Percentiles rank a stretch among this genome's conserved stretches.
These are phyloP conservation scores for Acorus gramineus DNA, from an alignment of 106 monocot species.

Conservation along the genomic window DNA sequence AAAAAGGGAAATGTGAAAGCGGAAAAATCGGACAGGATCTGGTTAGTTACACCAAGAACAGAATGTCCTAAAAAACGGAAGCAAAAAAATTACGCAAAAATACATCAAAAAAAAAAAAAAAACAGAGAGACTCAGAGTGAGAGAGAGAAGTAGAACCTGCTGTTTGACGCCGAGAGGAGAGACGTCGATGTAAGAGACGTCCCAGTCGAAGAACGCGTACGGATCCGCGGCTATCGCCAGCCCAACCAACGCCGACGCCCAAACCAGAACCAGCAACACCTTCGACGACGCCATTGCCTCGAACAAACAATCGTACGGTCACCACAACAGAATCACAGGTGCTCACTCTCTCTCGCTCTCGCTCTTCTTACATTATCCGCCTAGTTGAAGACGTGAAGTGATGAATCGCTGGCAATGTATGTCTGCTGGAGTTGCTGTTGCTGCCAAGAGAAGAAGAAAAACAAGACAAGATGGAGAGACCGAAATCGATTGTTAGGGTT, in stretches of 20 bases:
- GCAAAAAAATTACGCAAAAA: not conserved
- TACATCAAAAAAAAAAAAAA: not conserved
- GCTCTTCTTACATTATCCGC: too few relatives aligned
- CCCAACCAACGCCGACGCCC: constrained; percentile 10
- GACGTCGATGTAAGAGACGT: constrained; percentile 57
- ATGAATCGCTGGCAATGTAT: too few relatives aligned
- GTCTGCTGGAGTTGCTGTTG: too few relatives aligned
- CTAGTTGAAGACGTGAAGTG: too few relatives aligned
- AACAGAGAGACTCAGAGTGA: not conserved
- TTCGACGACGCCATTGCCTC: not conserved
- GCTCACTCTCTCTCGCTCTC: too few relatives aligned
- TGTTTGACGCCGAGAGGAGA: constrained; percentile 79
- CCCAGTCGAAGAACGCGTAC: constrained; percentile 67
- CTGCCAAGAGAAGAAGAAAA: too few relatives aligned
- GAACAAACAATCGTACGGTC: too few relatives aligned
- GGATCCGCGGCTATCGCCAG: constrained; percentile 37
- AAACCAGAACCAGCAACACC: constrained; percentile 7
- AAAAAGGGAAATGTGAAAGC: too few relatives aligned
- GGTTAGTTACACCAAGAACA: not conserved
- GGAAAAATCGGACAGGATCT: too few relatives aligned
- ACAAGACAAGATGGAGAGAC: too few relatives aligned
- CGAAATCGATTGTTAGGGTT: too few relatives aligned
- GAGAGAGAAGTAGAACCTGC: constrained; percentile 26
- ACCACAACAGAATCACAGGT: too few relatives aligned
- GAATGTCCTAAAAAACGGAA: not conserved